These are phyloP conservation scores for Vitrella brassicaformis DNA, from an alignment of 73 alveolate genomes.

Conservation along the genomic window DNA sequence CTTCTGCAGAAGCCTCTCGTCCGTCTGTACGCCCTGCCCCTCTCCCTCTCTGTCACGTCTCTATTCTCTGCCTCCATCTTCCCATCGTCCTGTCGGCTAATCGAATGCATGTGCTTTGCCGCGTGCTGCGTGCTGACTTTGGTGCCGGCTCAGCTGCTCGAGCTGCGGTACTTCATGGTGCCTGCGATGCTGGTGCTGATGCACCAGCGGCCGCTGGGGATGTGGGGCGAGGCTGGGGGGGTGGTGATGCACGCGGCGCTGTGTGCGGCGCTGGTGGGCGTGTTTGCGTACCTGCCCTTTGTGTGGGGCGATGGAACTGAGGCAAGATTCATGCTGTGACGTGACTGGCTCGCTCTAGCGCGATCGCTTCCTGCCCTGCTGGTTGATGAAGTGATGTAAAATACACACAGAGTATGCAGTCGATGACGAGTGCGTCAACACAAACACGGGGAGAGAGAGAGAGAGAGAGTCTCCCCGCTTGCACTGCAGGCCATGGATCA, in stretches of 20 bases:
- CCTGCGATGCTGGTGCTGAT: conserved; percentile 9
- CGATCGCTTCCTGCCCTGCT: background rate
- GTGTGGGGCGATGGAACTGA: conserved; percentile 11
- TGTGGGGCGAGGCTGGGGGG: background rate
- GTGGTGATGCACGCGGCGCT: background rate
- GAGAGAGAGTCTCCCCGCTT: too few species aligned
- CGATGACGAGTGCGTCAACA: too few species aligned
- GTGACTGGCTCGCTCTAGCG: background rate
- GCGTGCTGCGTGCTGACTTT: conserved; percentile 11
- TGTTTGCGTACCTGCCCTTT: conserved; percentile 14
- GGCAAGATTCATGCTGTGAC: conserved; percentile 23
- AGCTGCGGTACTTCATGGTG: conserved; percentile 20
- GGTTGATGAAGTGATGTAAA: too few species aligned
- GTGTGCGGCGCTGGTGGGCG: background rate
- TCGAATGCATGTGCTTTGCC: conserved; percentile 16
- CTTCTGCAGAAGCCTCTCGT: conserved; percentile 10
- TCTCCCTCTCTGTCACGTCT: conserved; percentile 7
- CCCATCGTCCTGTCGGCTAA: background rate
- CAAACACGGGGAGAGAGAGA: too few species aligned
- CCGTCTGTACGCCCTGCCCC: conserved; percentile 5
- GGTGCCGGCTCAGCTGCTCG: conserved; percentile 23
- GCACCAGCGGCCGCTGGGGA: background rate
- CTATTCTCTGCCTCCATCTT: background rate
- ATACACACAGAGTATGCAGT: too few species aligned
- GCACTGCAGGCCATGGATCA: too few species aligned